phyloP scores from a whole-genome alignment of 345 rosid genomes.

The Arabis alpina region DNA sequence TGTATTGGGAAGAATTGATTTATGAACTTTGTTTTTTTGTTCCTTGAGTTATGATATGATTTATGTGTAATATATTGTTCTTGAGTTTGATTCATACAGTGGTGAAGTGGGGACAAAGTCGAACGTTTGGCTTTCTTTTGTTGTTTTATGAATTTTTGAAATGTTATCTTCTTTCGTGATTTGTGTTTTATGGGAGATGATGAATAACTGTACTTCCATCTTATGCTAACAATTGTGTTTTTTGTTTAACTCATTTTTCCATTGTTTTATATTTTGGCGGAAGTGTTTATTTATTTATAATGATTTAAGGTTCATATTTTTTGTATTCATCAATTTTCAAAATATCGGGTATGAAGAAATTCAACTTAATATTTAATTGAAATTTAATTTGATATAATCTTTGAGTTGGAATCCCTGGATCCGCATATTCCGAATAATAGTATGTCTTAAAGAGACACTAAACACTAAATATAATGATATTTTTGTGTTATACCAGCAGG shows the following conservation, averaged over 20 bases:
- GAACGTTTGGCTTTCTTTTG: neutral
- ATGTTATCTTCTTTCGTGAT: constrained; percentile 17
- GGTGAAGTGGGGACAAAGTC: neutral
- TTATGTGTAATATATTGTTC: constrained; percentile 29
- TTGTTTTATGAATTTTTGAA: neutral
- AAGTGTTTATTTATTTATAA: constrained; percentile 1
- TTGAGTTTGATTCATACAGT: constrained; percentile 30
- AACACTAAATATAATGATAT: neutral
- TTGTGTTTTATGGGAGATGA: constrained; percentile 15
- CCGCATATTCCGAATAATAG: constrained; percentile 1
- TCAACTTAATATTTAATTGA: neutral
- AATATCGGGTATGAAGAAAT: neutral
- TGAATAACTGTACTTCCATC: constrained; percentile 16
- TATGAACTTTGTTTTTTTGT: neutral
- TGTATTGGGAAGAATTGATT: constrained; percentile 16
- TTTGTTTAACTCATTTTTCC: neutral
- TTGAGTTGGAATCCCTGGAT: neutral
- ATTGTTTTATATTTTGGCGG: neutral
- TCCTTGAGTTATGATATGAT: neutral
- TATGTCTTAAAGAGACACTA: neutral
- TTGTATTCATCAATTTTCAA: no score
- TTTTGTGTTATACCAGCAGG: neutral
- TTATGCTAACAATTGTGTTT: neutral
- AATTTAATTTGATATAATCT: neutral
- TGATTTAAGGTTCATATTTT: neutral